Percentiles rank a stretch among this genome's conserved stretches.
Evolutionary conservation across 306 rosid species (phyloP).

Genomic region (Cucumis hystrix): DNA sequence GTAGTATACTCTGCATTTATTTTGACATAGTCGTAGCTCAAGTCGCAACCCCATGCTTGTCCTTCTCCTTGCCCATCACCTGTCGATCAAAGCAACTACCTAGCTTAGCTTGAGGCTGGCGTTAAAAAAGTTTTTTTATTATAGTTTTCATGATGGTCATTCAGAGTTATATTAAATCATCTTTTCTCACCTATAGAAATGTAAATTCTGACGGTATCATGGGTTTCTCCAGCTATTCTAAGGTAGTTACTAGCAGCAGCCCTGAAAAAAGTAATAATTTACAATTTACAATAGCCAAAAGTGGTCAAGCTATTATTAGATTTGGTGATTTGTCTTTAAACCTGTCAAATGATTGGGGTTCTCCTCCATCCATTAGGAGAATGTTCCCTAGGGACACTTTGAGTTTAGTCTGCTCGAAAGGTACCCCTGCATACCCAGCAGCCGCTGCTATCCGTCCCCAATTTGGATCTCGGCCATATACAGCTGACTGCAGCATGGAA

Average conservation of each 20-base stretch:
- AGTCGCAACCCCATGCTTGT: slow-evolving; percentile 91
- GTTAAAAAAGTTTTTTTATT: background rate
- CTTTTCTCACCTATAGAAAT: slow-evolving; percentile 55
- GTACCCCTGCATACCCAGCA: slow-evolving; percentile 79
- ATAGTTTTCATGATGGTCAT: background rate
- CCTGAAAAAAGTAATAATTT: slow-evolving; percentile 22
- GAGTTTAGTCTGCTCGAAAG: slow-evolving; percentile 59
- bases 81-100: slow-evolving; percentile 6
- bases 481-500: slow-evolving; percentile 49
- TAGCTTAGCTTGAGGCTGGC: background rate
- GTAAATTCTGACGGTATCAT: slow-evolving; percentile 54
- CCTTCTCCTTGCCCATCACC: slow-evolving; percentile 75
- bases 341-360: slow-evolving; percentile 76
- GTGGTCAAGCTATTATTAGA: background rate
- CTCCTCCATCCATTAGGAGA: slow-evolving; percentile 75
- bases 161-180: background rate
- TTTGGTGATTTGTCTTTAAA: slow-evolving; percentile 11
- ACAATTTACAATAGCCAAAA: background rate
- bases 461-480: slow-evolving; percentile 88
- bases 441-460: slow-evolving; percentile 98
- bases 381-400: slow-evolving; percentile 66
- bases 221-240: slow-evolving; percentile 73
- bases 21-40: slow-evolving; percentile 79
- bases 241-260: slow-evolving; percentile 61
- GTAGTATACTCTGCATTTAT: slow-evolving; percentile 88